These are phyloP conservation scores for Phytopythium delawarense DNA, from an alignment of 352 stramenopile genomes.

Conservation along the genomic window DNA sequence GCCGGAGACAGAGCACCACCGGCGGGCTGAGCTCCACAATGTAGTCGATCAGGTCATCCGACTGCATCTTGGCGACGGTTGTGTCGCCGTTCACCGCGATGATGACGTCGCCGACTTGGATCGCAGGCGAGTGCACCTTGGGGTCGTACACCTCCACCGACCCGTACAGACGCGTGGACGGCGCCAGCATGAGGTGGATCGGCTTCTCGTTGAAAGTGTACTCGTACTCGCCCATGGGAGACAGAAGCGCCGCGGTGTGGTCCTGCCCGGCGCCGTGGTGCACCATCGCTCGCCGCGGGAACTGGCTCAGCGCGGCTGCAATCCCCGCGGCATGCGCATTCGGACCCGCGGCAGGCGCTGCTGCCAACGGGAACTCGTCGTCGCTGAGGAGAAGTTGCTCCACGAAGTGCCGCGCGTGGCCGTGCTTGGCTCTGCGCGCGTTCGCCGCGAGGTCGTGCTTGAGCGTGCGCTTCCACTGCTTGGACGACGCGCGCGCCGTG, in stretches of 20 bases:
- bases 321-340: background rate
- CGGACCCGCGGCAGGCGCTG: background rate
- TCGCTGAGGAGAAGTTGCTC: constrained; percentile 21
- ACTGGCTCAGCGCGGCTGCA: constrained; percentile 2
- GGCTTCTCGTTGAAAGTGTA: constrained; percentile 51
- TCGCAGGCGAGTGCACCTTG: constrained; percentile 29
- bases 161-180: constrained; percentile 70
- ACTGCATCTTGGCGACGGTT: constrained; percentile 35
- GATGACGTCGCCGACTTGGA: constrained; percentile 65
- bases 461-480: constrained; percentile 60
- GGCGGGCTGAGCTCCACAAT: constrained; percentile 41
- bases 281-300: background rate
- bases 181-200: constrained; percentile 44
- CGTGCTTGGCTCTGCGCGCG: constrained; percentile 17
- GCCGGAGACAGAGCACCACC: constrained; percentile 45
- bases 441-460: constrained; percentile 51
- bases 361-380: background rate
- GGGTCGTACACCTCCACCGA: constrained; percentile 73
- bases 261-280: background rate
- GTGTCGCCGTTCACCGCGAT: constrained; percentile 59
- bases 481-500: constrained; percentile 46
- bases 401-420: constrained; percentile 17
- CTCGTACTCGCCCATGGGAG: constrained; percentile 52
- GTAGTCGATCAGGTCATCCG: constrained; percentile 57
- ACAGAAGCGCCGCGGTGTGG: constrained; percentile 18